These are phyloP conservation scores for Globisporangium paroecandrum DNA, from an alignment of 352 stramenopile genomes.

Conservation along the genomic window DNA sequence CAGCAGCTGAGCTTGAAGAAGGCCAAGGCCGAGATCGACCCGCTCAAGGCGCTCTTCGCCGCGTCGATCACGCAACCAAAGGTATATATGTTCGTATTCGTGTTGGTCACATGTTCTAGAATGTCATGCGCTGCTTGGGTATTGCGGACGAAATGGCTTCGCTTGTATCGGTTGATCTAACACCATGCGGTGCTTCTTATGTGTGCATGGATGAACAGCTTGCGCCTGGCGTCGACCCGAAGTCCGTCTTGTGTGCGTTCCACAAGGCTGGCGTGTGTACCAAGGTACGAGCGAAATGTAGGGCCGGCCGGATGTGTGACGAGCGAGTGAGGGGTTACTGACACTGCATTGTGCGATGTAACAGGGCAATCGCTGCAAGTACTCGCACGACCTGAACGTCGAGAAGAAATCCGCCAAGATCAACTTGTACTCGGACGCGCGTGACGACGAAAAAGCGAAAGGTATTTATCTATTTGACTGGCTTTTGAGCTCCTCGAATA, in stretches of 20 bases:
- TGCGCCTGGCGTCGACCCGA: constrained; percentile 82
- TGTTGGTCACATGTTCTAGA: constrained; percentile 4
- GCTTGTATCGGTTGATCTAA: not conserved
- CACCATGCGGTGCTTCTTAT: not conserved
- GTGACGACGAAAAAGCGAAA: constrained; percentile 61
- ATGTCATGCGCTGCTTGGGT: not conserved
- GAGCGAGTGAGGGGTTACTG: not conserved
- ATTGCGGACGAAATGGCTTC: not conserved
- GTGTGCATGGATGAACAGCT: constrained; percentile 39
- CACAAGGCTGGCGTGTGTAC: constrained; percentile 86
- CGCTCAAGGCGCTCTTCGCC: constrained; percentile 81
- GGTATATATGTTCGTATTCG: constrained; percentile 26
- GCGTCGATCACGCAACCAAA: constrained; percentile 86
- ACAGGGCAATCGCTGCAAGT: constrained; percentile 86
- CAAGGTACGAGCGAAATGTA: constrained; percentile 42
- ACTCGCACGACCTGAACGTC: constrained; percentile 86
- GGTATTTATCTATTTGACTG: constrained; percentile 14
- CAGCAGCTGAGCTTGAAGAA: constrained; percentile 75
- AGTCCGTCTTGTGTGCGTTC: constrained; percentile 87
- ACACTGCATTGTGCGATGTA: not conserved
- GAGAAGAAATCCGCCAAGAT: constrained; percentile 88
- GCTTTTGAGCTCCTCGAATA: not conserved
- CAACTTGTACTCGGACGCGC: constrained; percentile 84
- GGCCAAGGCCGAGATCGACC: constrained; percentile 66
- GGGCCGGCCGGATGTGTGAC: not conserved